Evolutionary conservation across 805 yeast species (phyloP), one percentile per base, ranked within the genome.

Genomic region (Cephaloascus fragrans): DNA sequence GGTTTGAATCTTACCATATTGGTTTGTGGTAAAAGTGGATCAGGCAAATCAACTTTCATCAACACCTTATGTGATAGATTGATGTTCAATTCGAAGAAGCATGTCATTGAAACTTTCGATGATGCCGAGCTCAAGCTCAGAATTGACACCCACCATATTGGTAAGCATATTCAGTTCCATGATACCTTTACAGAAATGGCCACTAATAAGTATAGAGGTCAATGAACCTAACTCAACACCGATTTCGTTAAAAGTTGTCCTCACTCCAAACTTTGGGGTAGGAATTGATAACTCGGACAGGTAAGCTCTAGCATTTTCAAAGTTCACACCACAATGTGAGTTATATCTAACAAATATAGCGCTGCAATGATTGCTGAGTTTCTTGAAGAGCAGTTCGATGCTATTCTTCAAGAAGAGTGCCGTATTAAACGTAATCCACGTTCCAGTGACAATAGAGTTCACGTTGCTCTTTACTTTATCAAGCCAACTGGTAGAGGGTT

Each of bases 381-480:
- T 50, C 73, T 90, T 44, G 96, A 89, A 55, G 84, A 81, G 46
- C 90, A 85, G 58, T 81, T 82, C 56, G 77, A 75, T 57, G 57
- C 62, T 59, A 78, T 73, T 71, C 76, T 76, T 45, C 95, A 85
- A 62, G 87, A 83, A 50, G 84, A 77, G 55, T 89, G 82, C 56
- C 89, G 89, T 12, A 59, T 70, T 46, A 71, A 90, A 39, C 37
- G 46, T 44, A 57, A 60, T 50, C 66, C 35, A 3, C 38, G 43
- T 4, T 36, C 67, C 41, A 48, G 52, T 10, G 96, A 89, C 52
- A 62, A 71, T 46, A 71, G 95, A 40, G 80, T 90, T 32, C 96
- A 90, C 62, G 84, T 80, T 28, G 87, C 96, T 55, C 57, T 90
- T 35, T 90, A 87, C 62, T 84, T 90, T 55, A 67, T 90, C 39